A percentile compares a stretch with the other conserved stretches of the same genome.
Evolutionary conservation across 139 green algal species (phyloP).

Genomic region (Volvox reticuliferus): DNA sequence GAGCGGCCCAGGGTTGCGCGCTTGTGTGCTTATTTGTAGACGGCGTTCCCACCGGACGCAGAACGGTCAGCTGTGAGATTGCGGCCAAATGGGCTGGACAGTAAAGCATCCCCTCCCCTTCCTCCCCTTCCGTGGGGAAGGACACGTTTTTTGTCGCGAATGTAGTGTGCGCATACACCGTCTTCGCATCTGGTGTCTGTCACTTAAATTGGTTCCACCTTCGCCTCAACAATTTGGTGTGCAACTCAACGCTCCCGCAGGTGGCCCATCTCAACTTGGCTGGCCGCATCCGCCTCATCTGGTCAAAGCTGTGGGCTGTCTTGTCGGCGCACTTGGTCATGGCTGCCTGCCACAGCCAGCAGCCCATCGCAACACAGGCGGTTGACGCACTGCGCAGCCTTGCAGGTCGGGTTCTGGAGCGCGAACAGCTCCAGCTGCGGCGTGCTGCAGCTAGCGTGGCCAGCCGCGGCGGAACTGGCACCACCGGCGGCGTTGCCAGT

Average conservation of each 20-base stretch:
- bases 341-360: conserved; percentile 81
- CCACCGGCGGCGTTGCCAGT: not conserved
- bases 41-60: too few relatives aligned
- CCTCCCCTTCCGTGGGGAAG: too few relatives aligned
- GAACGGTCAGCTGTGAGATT: too few relatives aligned
- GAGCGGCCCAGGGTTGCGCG: too few relatives aligned
- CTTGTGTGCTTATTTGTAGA: too few relatives aligned
- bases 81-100: too few relatives aligned
- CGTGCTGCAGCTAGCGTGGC: not conserved
- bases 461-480: not conserved
- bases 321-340: conserved; percentile 86
- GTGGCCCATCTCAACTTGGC: conserved; percentile 83
- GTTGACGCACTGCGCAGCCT: conserved; percentile 86
- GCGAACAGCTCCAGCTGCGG: not conserved
- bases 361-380: conserved; percentile 75
- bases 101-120: too few relatives aligned
- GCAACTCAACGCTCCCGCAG: not conserved
- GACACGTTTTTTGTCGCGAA: too few relatives aligned
- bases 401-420: conserved; percentile 37
- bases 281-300: conserved; percentile 89
- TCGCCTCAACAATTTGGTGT: too few relatives aligned
- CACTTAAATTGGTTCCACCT: too few relatives aligned
- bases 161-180: too few relatives aligned
- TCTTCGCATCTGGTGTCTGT: too few relatives aligned
- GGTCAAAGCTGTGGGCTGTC: conserved; percentile 88